These are phyloP conservation scores for Magnaporthales sp. DNA, from an alignment of 2,329 filamentous ascomycete species.

Conservation along the genomic window DNA sequence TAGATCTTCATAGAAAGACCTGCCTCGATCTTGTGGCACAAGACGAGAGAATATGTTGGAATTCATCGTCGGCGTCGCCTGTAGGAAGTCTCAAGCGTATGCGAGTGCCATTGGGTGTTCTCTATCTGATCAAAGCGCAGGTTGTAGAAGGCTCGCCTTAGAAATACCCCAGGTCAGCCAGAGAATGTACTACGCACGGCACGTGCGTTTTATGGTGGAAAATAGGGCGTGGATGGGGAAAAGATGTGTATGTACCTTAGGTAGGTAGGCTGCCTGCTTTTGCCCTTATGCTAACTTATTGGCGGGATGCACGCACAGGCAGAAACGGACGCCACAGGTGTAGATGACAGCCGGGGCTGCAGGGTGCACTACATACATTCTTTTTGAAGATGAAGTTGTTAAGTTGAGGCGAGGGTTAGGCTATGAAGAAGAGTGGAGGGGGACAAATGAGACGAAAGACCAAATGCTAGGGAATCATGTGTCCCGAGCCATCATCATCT, in stretches of 20 bases:
- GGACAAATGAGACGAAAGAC: background rate
- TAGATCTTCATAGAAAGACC: slow-evolving; percentile 43
- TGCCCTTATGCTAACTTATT: background rate
- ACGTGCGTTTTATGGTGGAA: background rate
- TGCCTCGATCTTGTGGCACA: slow-evolving; percentile 23
- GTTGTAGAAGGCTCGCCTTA: background rate
- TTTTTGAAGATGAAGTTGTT: background rate
- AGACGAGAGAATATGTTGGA: slow-evolving; percentile 39
- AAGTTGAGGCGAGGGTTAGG: background rate
- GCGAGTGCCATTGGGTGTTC: background rate
- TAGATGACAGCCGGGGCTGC: background rate
- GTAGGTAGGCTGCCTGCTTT: background rate
- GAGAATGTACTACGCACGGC: background rate
- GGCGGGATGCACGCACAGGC: background rate
- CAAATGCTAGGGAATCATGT: background rate
- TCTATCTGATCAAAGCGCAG: background rate
- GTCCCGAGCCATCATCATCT: background rate
- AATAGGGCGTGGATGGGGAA: background rate
- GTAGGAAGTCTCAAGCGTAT: background rate
- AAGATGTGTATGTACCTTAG: background rate
- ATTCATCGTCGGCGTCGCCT: slow-evolving; percentile 25
- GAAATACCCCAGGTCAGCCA: background rate
- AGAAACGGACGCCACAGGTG: background rate
- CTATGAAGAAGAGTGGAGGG: background rate
- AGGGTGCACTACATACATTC: background rate